phyloP scores from a whole-genome alignment of 345 rosid species.

The Populus tremula region DNA sequence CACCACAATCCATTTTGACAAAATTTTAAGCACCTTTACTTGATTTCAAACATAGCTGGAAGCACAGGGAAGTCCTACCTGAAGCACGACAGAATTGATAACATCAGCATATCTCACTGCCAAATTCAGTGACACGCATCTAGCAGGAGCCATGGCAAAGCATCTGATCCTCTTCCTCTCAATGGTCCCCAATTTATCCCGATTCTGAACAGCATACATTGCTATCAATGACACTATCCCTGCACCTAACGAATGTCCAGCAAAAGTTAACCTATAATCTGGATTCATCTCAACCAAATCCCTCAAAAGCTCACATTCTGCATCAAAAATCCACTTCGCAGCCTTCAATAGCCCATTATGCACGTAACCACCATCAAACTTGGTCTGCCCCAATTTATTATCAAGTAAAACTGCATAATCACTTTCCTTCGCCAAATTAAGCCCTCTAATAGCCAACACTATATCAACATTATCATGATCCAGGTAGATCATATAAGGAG shows the following conservation, averaged over 20 bases:
- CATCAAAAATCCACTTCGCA: constrained; percentile 73
- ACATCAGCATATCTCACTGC: constrained; percentile 89
- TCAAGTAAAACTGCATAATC: constrained; percentile 90
- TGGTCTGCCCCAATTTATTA: constrained; percentile 81
- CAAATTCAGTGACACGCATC: constrained; percentile 87
- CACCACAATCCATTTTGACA: neutral
- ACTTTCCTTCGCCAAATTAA: constrained; percentile 75
- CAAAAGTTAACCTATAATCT: constrained; percentile 68
- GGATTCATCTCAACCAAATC: constrained; percentile 59
- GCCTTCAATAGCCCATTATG: constrained; percentile 87
- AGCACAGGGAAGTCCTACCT: constrained; percentile 41
- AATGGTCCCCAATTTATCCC: constrained; percentile 55
- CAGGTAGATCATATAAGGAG: constrained; percentile 81
- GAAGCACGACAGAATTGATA: constrained; percentile 79
- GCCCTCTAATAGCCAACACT: constrained; percentile 72
- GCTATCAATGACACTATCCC: constrained; percentile 72
- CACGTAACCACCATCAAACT: constrained; percentile 88
- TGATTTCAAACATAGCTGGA: neutral
- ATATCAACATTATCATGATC: constrained; percentile 64
- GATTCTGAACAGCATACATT: constrained; percentile 58
- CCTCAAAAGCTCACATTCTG: constrained; percentile 55
- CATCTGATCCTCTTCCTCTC: constrained; percentile 82
- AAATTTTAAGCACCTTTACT: neutral
- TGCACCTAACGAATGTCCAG: constrained; percentile 90
- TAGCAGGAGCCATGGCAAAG: constrained; percentile 82